Percentiles rank a stretch among this genome's conserved stretches.
Evolutionary conservation across 129 eudicot genomes (phyloP).

Genomic region (Daucus carota): DNA sequence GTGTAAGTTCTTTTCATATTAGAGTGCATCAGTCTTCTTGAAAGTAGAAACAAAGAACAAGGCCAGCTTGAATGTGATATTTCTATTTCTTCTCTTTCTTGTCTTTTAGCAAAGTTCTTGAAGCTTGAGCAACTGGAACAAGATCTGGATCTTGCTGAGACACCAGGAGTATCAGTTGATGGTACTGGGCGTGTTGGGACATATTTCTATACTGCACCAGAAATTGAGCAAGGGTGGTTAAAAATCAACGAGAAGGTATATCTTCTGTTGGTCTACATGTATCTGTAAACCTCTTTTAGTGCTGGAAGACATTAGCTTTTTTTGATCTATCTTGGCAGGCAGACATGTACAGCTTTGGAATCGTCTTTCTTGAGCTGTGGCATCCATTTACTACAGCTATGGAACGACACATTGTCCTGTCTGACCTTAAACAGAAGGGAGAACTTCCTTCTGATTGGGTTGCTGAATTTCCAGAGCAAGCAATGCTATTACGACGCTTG

Average conservation of each 20-base stretch:
- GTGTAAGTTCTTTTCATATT: not conserved
- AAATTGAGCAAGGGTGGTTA: constrained; percentile 97
- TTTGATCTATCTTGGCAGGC: constrained; percentile 42
- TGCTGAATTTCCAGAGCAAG: constrained; percentile 83
- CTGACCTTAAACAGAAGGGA: constrained; percentile 72
- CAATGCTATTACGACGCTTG: constrained; percentile 56
- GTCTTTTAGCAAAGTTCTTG: constrained; percentile 75
- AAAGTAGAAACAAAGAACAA: not conserved
- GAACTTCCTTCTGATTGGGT: constrained; percentile 81
- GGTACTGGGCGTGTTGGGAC: constrained; percentile 97
- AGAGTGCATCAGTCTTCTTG: not conserved
- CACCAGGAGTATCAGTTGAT: constrained; percentile 71
- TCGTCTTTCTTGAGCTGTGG: constrained; percentile 91
- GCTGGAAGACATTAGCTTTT: not conserved
- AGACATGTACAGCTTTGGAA: constrained; percentile 90
- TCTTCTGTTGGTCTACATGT: constrained; percentile 6
- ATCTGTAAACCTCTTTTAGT: not conserved
- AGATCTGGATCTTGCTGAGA: constrained; percentile 63
- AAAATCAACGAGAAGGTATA: constrained; percentile 84
- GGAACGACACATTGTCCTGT: constrained; percentile 83
- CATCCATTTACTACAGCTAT: constrained; percentile 95
- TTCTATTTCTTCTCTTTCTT: constrained; percentile 3
- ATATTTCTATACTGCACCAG: constrained; percentile 95
- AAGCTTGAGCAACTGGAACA: constrained; percentile 92
- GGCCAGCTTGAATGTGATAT: not conserved